phyloP scores from a whole-genome alignment of 139 green algal species.

The Chlorella sorokiniana region DNA sequence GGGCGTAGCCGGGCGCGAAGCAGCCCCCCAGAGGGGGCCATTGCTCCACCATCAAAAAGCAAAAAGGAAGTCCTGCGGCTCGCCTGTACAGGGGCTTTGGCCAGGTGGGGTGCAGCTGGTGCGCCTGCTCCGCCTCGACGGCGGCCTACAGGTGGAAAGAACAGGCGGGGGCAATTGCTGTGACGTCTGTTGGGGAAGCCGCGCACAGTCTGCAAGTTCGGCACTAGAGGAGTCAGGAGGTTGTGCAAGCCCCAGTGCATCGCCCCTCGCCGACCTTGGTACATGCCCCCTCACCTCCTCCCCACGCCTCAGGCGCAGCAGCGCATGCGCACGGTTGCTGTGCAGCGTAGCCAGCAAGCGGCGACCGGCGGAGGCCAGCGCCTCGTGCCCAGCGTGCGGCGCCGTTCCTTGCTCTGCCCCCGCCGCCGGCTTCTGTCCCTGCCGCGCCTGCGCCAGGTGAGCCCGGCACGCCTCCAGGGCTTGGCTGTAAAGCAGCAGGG shows the following conservation, averaged over 20 bases:
- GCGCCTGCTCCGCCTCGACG: conserved; percentile 43
- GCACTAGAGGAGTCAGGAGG: too few relatives aligned
- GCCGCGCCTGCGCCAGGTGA: too few relatives aligned
- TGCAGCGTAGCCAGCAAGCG: conserved; percentile 31
- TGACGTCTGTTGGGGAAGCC: too few relatives aligned
- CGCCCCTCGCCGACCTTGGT: neutral
- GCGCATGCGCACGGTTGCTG: conserved; percentile 44
- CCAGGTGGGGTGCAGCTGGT: conserved; percentile 50
- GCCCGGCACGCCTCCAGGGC: neutral
- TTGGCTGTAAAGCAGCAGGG: conserved; percentile 4
- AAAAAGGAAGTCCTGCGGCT: too few relatives aligned
- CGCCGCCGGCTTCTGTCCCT: neutral
- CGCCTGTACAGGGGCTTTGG: conserved; percentile 55
- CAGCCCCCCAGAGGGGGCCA: neutral
- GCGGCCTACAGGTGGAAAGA: conserved; percentile 35
- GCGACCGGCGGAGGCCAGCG: neutral
- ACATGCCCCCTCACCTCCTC: conserved; percentile 12
- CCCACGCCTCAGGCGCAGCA: conserved; percentile 11
- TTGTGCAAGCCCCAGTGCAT: too few relatives aligned
- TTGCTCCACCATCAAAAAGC: neutral
- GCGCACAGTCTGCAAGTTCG: too few relatives aligned
- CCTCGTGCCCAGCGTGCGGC: too few relatives aligned
- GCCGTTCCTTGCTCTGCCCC: neutral
- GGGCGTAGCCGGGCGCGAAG: neutral
- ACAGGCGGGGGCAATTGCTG: too few relatives aligned